These are phyloP conservation scores for Chaetomium fimeti DNA, from an alignment of 495 filamentous ascomycete species.

Conservation along the genomic window DNA sequence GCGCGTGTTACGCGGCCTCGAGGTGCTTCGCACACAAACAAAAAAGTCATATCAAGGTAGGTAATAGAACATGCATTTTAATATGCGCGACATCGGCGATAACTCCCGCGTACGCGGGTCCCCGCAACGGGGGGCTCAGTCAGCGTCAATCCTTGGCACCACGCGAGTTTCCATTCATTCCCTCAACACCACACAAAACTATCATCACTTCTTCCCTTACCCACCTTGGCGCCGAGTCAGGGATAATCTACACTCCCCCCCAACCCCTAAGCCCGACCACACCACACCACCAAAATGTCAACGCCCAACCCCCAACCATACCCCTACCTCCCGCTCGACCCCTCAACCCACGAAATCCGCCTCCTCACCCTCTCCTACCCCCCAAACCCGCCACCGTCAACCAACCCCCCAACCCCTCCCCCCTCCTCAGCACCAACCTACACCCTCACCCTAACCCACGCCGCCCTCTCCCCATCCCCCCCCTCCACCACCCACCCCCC, in stretches of 20 bases:
- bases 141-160: too few relatives aligned
- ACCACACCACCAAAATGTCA: neutral
- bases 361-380: conserved; percentile 12
- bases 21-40: too few relatives aligned
- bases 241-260: neutral
- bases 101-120: too few relatives aligned
- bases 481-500: neutral
- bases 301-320: neutral
- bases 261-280: neutral
- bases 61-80: too few relatives aligned
- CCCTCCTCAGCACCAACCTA: neutral
- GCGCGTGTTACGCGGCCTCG: too few relatives aligned
- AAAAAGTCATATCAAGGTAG: too few relatives aligned
- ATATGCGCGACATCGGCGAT: too few relatives aligned
- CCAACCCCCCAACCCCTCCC: neutral
- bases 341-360: conserved; percentile 5
- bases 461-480: neutral
- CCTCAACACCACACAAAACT: too few relatives aligned
- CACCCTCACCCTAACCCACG: conserved; percentile 10
- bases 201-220: neutral
- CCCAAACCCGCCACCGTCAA: neutral
- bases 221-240: neutral
- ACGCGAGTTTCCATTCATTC: too few relatives aligned
- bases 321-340: conserved; percentile 8
- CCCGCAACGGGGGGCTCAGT: too few relatives aligned